Percentiles rank a stretch among this genome's conserved stretches.
Conservation (phyloP, 2,329 filamentous ascomycete species). For the Venturia effusa region DNA sequence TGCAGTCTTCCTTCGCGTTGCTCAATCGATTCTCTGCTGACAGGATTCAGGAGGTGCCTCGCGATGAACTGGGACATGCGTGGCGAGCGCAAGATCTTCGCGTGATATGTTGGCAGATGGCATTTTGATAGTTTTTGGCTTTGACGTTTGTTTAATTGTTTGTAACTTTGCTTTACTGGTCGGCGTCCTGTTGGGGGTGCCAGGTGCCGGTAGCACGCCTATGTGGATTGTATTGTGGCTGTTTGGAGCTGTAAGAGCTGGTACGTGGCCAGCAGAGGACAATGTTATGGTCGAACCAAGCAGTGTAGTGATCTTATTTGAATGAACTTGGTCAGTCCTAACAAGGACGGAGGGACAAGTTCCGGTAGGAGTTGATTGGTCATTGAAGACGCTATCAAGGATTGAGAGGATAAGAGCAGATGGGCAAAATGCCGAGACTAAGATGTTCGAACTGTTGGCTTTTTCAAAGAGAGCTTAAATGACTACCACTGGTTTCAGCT, state of each 20-base stretch:
- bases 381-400: too few species aligned
- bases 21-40: background rate
- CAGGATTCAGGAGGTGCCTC: background rate
- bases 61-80: background rate
- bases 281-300: background rate
- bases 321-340: too few species aligned
- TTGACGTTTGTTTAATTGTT: background rate
- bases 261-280: constrained; percentile 13
- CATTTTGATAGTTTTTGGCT: background rate
- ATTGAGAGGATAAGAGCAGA: too few species aligned
- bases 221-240: constrained; percentile 12
- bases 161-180: background rate
- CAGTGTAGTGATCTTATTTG: background rate
- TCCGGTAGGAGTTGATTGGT: too few species aligned
- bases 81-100: constrained; percentile 11
- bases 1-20: background rate
- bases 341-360: too few species aligned
- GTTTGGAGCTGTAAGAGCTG: constrained; percentile 14
- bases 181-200: background rate
- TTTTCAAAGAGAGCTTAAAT: too few species aligned
- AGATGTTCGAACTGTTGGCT: too few species aligned
- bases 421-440: too few species aligned
- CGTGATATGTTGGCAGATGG: background rate
- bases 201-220: background rate
- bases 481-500: background rate